Conservation (phyloP, 2,329 filamentous ascomycete species). For the Colletotrichum falcatum region DNA sequence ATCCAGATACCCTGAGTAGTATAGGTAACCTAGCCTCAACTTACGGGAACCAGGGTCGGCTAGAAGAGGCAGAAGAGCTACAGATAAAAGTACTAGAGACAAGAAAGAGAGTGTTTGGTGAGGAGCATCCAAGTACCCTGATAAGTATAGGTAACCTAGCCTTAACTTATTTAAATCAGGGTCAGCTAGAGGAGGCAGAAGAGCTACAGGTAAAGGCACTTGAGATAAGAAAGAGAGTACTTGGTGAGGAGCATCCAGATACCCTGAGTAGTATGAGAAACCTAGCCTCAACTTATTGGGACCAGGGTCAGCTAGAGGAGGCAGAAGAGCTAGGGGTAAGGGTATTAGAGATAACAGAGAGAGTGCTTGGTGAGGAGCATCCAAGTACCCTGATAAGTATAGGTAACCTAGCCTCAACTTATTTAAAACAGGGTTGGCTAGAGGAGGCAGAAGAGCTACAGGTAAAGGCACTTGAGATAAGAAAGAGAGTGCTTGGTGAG, state of each 20-base stretch:
- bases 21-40: neutral
- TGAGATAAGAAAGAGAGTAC: neutral
- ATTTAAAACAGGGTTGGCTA: rapidly evolving
- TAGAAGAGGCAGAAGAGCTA: neutral
- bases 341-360: neutral
- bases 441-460: neutral
- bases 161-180: rapidly evolving
- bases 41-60: neutral
- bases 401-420: neutral
- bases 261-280: neutral
- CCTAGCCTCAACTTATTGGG: neutral
- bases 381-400: neutral
- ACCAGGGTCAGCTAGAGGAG: neutral
- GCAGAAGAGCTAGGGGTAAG: neutral
- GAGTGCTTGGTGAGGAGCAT: neutral
- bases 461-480: no score
- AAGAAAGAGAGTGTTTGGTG: neutral
- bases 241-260: neutral
- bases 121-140: neutral
- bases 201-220: neutral
- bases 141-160: neutral
- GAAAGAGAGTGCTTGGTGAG: neutral
- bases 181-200: neutral
- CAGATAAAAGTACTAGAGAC: neutral
- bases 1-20: neutral